A percentile compares a stretch with the other conserved stretches of the same genome.
Evolutionary conservation across 202 grass and related monocot species (phyloP).

Genomic region (Musa balbisiana): DNA sequence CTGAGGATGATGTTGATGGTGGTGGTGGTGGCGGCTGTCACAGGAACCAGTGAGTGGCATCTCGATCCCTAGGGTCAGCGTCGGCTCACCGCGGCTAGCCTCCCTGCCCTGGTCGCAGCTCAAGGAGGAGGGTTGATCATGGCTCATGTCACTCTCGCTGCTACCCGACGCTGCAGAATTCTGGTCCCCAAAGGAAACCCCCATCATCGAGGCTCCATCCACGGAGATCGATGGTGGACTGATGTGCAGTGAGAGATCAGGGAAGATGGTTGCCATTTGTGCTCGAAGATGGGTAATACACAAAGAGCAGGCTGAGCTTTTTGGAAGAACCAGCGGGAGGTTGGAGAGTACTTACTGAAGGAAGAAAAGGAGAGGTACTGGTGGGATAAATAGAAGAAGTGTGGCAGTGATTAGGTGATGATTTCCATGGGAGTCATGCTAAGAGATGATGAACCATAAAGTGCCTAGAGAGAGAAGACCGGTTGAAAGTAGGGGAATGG

Average conservation of each 20-base stretch:
- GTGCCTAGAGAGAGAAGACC: background rate
- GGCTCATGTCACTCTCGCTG: slow-evolving; percentile 22
- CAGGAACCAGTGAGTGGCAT: slow-evolving; percentile 5
- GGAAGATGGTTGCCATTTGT: slow-evolving; percentile 27
- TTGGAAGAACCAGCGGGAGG: background rate
- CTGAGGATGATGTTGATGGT: slow-evolving; percentile 23
- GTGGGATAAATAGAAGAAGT: slow-evolving; percentile 6
- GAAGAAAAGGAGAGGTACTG: background rate
- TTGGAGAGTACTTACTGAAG: background rate
- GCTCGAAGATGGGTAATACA: background rate
- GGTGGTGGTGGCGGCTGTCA: slow-evolving; percentile 9
- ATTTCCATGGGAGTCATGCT: slow-evolving; percentile 14
- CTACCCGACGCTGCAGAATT: slow-evolving; percentile 21
- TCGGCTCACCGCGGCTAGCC: slow-evolving; percentile 33
- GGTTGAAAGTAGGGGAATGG: background rate
- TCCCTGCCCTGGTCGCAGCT: slow-evolving; percentile 11
- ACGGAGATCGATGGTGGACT: slow-evolving; percentile 40
- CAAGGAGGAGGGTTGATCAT: slow-evolving; percentile 27
- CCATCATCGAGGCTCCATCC: background rate
- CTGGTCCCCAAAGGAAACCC: slow-evolving; percentile 16
- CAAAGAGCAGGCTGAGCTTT: background rate
- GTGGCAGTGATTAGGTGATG: slow-evolving; percentile 18
- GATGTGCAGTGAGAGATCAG: slow-evolving; percentile 75
- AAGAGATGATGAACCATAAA: background rate
- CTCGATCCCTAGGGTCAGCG: slow-evolving; percentile 42